Evolutionary conservation across 148 eudicot species (phyloP).

Genomic region (Silene conica): DNA sequence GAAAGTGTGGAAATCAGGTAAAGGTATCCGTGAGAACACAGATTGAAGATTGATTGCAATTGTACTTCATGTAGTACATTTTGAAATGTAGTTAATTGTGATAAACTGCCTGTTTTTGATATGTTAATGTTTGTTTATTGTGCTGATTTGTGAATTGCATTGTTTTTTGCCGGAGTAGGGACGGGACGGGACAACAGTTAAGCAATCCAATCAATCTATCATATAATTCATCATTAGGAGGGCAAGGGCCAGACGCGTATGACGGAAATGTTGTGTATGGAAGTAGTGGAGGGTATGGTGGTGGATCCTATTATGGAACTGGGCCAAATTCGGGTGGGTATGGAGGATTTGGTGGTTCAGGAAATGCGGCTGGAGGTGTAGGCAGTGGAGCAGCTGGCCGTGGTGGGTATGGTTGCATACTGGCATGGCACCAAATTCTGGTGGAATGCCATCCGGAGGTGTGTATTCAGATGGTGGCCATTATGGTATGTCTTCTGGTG

Average conservation of each 20-base stretch:
- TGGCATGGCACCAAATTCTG: constrained; percentile 29
- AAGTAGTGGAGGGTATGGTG: constrained; percentile 31
- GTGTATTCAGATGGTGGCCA: constrained; percentile 50
- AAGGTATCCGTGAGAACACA: too few relatives aligned
- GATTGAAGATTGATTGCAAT: too few relatives aligned
- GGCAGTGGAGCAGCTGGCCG: constrained; percentile 30
- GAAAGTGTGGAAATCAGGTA: too few relatives aligned
- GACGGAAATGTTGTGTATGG: constrained; percentile 45
- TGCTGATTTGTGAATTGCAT: background rate
- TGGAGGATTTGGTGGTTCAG: constrained; percentile 41
- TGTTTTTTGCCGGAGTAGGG: constrained; percentile 19
- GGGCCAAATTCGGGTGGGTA: constrained; percentile 45
- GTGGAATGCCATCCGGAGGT: constrained; percentile 31
- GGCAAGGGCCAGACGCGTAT: constrained; percentile 43
- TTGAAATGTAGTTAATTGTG: background rate
- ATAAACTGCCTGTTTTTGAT: background rate
- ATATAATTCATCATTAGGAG: constrained; percentile 29
- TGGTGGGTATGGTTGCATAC: constrained; percentile 33
- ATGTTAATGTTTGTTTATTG: background rate
- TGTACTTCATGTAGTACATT: too few relatives aligned
- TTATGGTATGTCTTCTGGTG: constrained; percentile 44
- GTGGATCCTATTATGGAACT: constrained; percentile 46
- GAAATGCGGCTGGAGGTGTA: constrained; percentile 4
- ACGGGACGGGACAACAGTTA: constrained; percentile 29
- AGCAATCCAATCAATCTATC: constrained; percentile 30